Conservation (phyloP, 495 filamentous ascomycete genomes). For the Extremus antarcticus region DNA sequence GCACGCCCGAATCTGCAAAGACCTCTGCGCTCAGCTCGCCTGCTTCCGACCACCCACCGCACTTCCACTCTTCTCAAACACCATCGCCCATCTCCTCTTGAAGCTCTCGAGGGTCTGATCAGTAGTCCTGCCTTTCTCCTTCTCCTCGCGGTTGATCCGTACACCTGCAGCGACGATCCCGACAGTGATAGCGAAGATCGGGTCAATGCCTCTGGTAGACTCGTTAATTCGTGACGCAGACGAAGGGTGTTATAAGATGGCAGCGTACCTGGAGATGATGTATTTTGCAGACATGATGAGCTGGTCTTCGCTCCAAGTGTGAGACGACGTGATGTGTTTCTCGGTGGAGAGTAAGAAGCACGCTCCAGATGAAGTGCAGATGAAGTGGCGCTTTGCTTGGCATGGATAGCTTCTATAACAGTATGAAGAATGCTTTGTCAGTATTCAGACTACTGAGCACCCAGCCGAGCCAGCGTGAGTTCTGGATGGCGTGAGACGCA, state of each 20-base stretch:
- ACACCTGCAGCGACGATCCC: constrained; percentile 53
- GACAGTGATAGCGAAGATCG: constrained; percentile 75
- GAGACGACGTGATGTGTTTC: no score
- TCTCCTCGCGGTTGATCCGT: constrained; percentile 74
- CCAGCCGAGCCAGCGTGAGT: no score
- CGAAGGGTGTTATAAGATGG: background rate
- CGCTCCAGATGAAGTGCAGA: no score
- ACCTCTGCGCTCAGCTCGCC: background rate
- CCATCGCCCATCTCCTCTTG: constrained; percentile 27
- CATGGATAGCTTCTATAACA: no score
- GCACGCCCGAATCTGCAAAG: no score
- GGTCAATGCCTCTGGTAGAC: constrained; percentile 69
- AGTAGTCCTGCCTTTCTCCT: constrained; percentile 49
- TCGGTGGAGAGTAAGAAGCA: no score
- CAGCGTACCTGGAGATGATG: background rate
- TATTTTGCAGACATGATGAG: background rate
- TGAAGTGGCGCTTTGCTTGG: no score
- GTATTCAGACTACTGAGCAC: no score
- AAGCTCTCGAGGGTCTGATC: constrained; percentile 42
- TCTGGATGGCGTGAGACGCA: no score
- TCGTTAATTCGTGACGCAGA: background rate
- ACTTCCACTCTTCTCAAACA: constrained; percentile 16
- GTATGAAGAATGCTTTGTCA: no score
- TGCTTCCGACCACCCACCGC: background rate
- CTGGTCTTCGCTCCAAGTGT: background rate